Evolutionary conservation across 305 asterid species (phyloP), one percentile per base, ranked within the genome.

Genomic region (Rubia tinctorum): DNA sequence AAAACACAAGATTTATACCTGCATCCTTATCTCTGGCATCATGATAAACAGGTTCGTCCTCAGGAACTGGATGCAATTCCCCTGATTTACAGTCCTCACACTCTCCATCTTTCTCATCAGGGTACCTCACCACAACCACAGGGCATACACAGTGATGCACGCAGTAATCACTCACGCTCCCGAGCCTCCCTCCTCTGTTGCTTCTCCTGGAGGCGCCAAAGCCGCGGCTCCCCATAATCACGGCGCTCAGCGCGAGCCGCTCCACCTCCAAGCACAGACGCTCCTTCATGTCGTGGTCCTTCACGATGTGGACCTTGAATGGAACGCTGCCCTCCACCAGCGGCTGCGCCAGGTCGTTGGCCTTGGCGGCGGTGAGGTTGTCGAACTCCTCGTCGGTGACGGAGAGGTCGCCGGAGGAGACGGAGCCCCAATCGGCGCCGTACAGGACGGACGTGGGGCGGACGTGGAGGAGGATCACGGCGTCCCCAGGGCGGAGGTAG

Each of bases 231-330:
- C 96, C 96, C 96, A 90, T 88, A 51, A 90, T 86, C 64, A 90
- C 90, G 23, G 93, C 90, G 76, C 91, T 84, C 74, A 90, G 71
- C 45, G 93, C 93, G 25, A 90, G 83, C 88, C 96, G 79, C 87
- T 90, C 96, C 44, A 90, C 96, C 85, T 90, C 96, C 88, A 90
- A 74, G 75, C 96, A 90, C 68, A 90, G 81, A 84, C 96, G 80
- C 86, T 86, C 96, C 80, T 90, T 90, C 96, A 90, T 88, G 73
- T 88, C 96, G 47, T 90, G 96, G 71, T 90, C 96, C 83, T 90
- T 88, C 78, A 90, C 92, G 15, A 90, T 90, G 74, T 87, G 96
- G 79, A 90, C 87, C 88, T 85, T 90, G 78, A 84, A 90, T 51
- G 90, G 93, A 62, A 90, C 79, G 63, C 69, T 80, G 27, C 77